Percentiles rank a stretch among this genome's conserved stretches.
Evolutionary conservation across 2,329 filamentous ascomycete species (phyloP).

Genomic region (Aureobasidium sp.): DNA sequence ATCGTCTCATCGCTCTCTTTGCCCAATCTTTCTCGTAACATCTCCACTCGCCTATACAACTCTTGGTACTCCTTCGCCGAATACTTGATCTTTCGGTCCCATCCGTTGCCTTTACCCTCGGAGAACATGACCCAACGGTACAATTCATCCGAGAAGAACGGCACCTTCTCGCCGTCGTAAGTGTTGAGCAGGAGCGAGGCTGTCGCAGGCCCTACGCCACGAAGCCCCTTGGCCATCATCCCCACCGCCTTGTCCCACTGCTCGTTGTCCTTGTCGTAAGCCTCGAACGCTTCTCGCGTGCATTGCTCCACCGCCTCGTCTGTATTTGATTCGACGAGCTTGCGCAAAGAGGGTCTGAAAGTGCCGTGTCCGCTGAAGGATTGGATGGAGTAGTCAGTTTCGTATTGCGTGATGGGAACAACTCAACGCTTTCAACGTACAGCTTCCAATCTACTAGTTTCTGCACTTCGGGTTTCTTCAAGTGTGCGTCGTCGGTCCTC

Average conservation of each 20-base stretch:
- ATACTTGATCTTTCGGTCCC: conserved; percentile 58
- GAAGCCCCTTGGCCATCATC: conserved; percentile 50
- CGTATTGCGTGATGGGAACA: neutral
- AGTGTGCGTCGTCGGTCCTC: conserved; percentile 30
- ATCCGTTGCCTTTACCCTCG: conserved; percentile 32
- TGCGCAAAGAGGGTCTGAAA: conserved; percentile 41
- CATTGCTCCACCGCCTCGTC: conserved; percentile 39
- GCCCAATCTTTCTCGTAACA: conserved; percentile 40
- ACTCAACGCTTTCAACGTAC: conserved; percentile 37
- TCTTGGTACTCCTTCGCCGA: conserved; percentile 59
- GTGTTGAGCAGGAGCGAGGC: conserved; percentile 67
- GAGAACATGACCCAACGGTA: conserved; percentile 63
- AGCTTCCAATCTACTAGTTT: conserved; percentile 65
- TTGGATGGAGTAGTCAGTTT: conserved; percentile 1
- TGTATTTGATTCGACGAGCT: conserved; percentile 53
- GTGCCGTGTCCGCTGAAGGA: conserved; percentile 42
- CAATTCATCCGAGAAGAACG: conserved; percentile 77
- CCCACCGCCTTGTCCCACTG: conserved; percentile 23
- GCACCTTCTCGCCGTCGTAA: conserved; percentile 50
- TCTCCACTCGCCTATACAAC: conserved; percentile 39
- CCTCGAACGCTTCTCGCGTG: conserved; percentile 47
- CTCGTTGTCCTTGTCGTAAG: conserved; percentile 32
- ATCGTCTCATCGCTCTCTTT: conserved; percentile 28
- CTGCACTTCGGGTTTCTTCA: conserved; percentile 54
- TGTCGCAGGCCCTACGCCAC: conserved; percentile 71